phyloP scores from a whole-genome alignment of 1,284 basidiomycete species.

The Agaricales sp. region DNA sequence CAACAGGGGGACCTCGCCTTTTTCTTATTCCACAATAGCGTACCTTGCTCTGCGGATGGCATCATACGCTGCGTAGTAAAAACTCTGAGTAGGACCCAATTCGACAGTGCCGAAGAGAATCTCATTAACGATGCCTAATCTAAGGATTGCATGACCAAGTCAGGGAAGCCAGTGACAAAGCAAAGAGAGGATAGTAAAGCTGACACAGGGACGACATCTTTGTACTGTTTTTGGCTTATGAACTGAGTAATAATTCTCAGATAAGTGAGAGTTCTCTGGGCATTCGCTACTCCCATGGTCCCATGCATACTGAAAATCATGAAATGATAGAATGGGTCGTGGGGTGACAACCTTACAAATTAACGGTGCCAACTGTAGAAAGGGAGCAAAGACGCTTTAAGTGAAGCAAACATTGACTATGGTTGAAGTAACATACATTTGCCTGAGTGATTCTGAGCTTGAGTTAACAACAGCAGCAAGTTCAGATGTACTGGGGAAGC shows the following conservation, averaged over 20 bases:
- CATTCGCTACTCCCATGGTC: conserved; percentile 56
- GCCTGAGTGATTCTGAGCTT: conserved; percentile 30
- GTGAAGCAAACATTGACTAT: conserved; percentile 5
- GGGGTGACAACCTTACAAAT: conserved; percentile 25
- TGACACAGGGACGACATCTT: conserved; percentile 51
- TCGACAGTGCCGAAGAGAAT: conserved; percentile 42
- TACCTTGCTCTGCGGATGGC: conserved; percentile 51
- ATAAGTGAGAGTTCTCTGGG: conserved; percentile 50
- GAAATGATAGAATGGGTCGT: neutral
- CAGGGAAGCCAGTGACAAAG: no score
- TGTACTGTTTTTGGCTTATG: conserved; percentile 59
- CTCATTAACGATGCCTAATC: conserved; percentile 69
- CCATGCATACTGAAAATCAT: conserved; percentile 32
- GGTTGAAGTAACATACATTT: conserved; percentile 20
- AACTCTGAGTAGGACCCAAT: conserved; percentile 34
- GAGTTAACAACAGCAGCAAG: no score
- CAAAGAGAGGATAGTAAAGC: conserved; percentile 2
- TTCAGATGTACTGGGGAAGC: no score
- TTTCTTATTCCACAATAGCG: conserved; percentile 46
- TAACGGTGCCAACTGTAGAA: conserved; percentile 25
- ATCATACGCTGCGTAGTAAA: conserved; percentile 59
- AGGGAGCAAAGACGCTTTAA: conserved; percentile 4
- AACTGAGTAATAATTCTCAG: conserved; percentile 47
- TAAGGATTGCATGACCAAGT: conserved; percentile 26
- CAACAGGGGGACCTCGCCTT: conserved; percentile 64